Percentiles rank a stretch among this genome's conserved stretches.
These are phyloP conservation scores for Paecilomyces variotii DNA, from an alignment of 2,329 filamentous ascomycete species.

Conservation along the genomic window DNA sequence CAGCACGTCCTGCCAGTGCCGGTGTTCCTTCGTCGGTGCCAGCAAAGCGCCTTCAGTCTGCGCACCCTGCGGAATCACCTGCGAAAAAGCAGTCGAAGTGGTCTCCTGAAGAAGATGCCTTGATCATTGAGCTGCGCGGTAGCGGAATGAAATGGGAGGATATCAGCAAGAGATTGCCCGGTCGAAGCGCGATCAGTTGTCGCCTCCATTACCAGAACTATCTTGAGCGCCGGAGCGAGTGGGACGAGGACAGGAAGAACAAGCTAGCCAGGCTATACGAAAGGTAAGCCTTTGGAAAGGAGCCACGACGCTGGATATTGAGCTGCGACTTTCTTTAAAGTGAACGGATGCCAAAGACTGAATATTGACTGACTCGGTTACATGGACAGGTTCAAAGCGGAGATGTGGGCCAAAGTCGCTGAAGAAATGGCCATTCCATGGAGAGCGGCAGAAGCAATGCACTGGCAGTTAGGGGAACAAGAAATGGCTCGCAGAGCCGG, in stretches of 20 bases:
- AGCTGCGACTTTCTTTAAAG: not conserved
- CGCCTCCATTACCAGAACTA: constrained; percentile 96
- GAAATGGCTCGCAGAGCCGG: constrained; percentile 93
- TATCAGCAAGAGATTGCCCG: constrained; percentile 83
- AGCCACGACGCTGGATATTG: not conserved
- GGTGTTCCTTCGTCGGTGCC: constrained; percentile 23
- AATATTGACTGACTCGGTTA: not conserved
- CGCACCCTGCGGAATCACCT: constrained; percentile 52
- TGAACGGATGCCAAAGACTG: not conserved
- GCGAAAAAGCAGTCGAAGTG: constrained; percentile 96
- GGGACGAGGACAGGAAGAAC: constrained; percentile 97
- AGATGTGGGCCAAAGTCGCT: constrained; percentile 96
- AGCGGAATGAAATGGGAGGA: constrained; percentile 98
- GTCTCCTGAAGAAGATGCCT: constrained; percentile 85
- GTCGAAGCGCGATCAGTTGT: constrained; percentile 88
- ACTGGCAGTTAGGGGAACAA: constrained; percentile 88
- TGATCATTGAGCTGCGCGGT: constrained; percentile 85
- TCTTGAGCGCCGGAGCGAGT: constrained; percentile 82
- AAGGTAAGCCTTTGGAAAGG: constrained; percentile 54
- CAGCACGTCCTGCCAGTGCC: constrained; percentile 20
- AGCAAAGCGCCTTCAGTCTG: constrained; percentile 36
- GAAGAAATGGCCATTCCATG: constrained; percentile 93
- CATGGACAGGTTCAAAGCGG: constrained; percentile 72
- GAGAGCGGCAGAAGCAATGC: constrained; percentile 94
- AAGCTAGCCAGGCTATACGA: constrained; percentile 92